These are phyloP conservation scores for Corinectria fuckeliana DNA, from an alignment of 2,329 filamentous ascomycete genomes.

Conservation along the genomic window DNA sequence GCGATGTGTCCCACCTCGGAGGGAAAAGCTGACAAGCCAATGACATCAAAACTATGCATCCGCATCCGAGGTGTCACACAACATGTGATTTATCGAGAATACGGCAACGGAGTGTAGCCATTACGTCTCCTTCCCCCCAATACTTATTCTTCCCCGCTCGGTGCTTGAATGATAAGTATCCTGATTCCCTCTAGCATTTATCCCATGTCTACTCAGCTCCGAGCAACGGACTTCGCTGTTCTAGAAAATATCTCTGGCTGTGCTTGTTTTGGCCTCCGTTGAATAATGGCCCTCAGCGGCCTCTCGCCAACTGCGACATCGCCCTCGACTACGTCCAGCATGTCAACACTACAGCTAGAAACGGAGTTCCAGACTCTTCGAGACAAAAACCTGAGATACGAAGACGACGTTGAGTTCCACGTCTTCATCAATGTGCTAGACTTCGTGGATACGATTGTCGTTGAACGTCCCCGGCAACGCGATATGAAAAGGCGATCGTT, in stretches of 20 bases:
- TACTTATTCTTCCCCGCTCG: constrained; percentile 10
- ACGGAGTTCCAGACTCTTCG: constrained; percentile 33
- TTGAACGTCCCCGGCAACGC: constrained; percentile 17
- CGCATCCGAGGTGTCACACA: constrained; percentile 20
- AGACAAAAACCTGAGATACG: constrained; percentile 32
- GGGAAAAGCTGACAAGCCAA: constrained; percentile 33
- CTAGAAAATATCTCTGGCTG: neutral
- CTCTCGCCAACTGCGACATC: constrained; percentile 23
- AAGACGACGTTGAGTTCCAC: constrained; percentile 37
- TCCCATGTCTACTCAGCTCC: neutral
- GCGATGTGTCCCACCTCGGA: constrained; percentile 33
- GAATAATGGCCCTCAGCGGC: constrained; percentile 25
- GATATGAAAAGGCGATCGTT: constrained; percentile 28
- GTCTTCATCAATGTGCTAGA: constrained; percentile 36
- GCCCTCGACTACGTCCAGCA: constrained; percentile 30
- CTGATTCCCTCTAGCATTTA: neutral
- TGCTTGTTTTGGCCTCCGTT: neutral
- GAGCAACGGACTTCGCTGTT: neutral
- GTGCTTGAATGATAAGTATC: constrained; percentile 11
- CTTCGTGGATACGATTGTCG: constrained; percentile 33
- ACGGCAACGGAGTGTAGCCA: neutral
- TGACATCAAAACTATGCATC: constrained; percentile 5
- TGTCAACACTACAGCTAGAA: constrained; percentile 30
- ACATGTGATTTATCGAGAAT: constrained; percentile 25
- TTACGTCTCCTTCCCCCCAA: constrained; percentile 7